Evolutionary conservation across 208 protist species (phyloP), one percentile per base, ranked within the genome.

Genomic region (Trypanosomatidae sp.): DNA sequence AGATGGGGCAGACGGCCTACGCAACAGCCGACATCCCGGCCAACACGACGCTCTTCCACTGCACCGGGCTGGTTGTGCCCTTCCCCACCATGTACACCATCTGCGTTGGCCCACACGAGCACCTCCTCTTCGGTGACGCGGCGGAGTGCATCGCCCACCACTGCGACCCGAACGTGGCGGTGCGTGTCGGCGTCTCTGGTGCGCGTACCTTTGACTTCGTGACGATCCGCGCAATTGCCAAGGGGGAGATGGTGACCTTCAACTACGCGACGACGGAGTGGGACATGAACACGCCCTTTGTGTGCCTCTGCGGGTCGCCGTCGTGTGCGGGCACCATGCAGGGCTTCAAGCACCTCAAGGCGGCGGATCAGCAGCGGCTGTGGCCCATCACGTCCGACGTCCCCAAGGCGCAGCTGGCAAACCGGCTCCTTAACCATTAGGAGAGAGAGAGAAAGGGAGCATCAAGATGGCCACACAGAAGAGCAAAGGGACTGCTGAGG

Each of bases 81-180:
- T 93, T 92, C 76, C 89, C 92, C 6, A 96, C 90, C 70, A 94
- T 96, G 88, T 95, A 95, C 87, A 96, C 92, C 67, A 91, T 96
- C 73, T 94, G 90, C 69, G 88, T 94, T 6, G 90, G 90, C 25
- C 74, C 80, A 25, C 73, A 82, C 58, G 59, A 78, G 69, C 92
- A 96, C 78, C 85, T 95, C n/a, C 82, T 96, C 52, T 96, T 96
- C 60, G 90, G 90, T 60, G 88, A 91, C 59, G 92, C 86, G 7
- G 92, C 92, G 3, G 92, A 96, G 83, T 97, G 88, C 74, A 93
- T 97, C 66, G 89, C 90, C 8, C 92, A 97, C 62, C 84, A 90
- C 81, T 97, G 92, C 83, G 90, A 97, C 59, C 90, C 92, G 5
- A 97, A 97, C 81, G 82, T 94, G 25, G 65, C 66, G 59, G 92